A percentile compares a stretch with the other conserved stretches of the same genome.
Evolutionary conservation across 352 stramenopile species (phyloP).

Genomic region (Albugo candida): DNA sequence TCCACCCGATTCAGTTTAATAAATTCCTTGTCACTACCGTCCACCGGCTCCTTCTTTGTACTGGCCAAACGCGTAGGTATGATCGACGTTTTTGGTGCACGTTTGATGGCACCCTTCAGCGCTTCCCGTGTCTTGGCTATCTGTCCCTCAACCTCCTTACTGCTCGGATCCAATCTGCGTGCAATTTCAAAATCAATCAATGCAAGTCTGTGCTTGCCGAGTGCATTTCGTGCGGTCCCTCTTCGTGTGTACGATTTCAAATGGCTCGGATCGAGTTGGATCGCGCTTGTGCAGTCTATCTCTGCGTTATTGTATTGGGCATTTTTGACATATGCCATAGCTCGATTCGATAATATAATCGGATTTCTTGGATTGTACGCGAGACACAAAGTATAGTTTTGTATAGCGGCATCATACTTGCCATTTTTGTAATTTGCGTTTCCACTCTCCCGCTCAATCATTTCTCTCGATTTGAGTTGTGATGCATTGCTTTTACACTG

Average conservation of each 20-base stretch:
- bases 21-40: too few species aligned
- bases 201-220: constrained; percentile 71
- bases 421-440: constrained; percentile 81
- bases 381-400: constrained; percentile 79
- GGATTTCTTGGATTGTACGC: constrained; percentile 44
- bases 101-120: constrained; percentile 44
- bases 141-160: constrained; percentile 43
- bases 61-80: constrained; percentile 5
- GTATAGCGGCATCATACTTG: constrained; percentile 75
- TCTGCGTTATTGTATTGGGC: constrained; percentile 74
- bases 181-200: constrained; percentile 64
- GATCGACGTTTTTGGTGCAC: constrained; percentile 23
- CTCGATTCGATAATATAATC: constrained; percentile 77
- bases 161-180: constrained; percentile 40
- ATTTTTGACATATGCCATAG: constrained; percentile 81
- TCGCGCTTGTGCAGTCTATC: constrained; percentile 68
- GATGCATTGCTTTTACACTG: not conserved
- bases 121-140: constrained; percentile 36
- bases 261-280: constrained; percentile 63
- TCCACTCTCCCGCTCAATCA: constrained; percentile 77
- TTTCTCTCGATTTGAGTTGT: constrained; percentile 13
- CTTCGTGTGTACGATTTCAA: constrained; percentile 72
- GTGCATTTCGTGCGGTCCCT: constrained; percentile 66
- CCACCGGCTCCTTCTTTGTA: not conserved
- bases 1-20: too few species aligned